Evolutionary conservation across 345 rosid species (phyloP).

Genomic region (Angophora floribunda): DNA sequence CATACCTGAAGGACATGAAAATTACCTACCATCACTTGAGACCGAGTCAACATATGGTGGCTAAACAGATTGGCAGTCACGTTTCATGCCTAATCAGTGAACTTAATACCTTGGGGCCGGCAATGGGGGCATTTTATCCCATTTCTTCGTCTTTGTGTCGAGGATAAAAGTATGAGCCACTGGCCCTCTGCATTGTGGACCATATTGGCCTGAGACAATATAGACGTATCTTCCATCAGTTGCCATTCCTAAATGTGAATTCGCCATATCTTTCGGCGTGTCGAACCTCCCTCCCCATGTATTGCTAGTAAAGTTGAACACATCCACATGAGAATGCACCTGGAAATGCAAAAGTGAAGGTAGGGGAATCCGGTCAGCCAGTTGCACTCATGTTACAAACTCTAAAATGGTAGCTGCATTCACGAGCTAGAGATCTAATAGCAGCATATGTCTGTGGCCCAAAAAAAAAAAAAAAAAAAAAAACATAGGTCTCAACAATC

Average conservation of each 20-base stretch:
- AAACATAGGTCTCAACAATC: background rate
- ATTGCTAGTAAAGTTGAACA: slow-evolving; percentile 53
- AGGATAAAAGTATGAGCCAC: slow-evolving; percentile 42
- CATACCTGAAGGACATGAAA: slow-evolving; percentile 42
- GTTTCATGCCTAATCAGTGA: background rate
- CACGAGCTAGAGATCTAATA: background rate
- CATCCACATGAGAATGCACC: slow-evolving; percentile 88
- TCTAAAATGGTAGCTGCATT: background rate
- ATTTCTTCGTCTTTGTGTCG: slow-evolving; percentile 50
- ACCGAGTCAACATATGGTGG: background rate
- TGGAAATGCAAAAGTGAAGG: slow-evolving; percentile 5
- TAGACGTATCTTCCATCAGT: slow-evolving; percentile 67
- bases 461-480: background rate
- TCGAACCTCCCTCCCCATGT: slow-evolving; percentile 54
- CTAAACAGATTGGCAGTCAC: background rate
- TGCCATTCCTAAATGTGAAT: slow-evolving; percentile 75
- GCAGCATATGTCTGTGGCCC: background rate
- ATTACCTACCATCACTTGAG: background rate
- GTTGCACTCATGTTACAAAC: background rate
- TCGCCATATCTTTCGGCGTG: slow-evolving; percentile 66
- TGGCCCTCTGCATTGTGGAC: slow-evolving; percentile 77
- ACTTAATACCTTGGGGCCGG: slow-evolving; percentile 56
- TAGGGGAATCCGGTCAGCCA: background rate
- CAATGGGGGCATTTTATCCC: slow-evolving; percentile 50
- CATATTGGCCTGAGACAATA: slow-evolving; percentile 65